Base-by-base conservation (phyloP, 768 basidiomycete genomes). In the Gloeostereum incarnatum region DNA sequence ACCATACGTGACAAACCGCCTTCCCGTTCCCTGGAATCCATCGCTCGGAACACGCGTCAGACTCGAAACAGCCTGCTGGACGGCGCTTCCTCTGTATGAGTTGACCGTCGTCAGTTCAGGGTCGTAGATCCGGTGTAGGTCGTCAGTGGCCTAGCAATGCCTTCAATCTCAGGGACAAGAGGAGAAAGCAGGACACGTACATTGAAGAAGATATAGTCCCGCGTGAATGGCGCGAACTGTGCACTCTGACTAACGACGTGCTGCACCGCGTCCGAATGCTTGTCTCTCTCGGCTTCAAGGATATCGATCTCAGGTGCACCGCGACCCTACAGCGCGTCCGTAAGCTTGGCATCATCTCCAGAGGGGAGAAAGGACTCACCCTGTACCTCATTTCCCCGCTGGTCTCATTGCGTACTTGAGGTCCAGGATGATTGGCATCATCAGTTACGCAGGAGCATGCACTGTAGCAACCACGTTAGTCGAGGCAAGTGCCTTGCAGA, bases 241-340 rank as follows among this genome's bases (percentile, higher is more conserved):
- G 71, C 75, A 2, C 73, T 76, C 58, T 87, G 85, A n/a, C 82
- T 86, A 6, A 78, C 78, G 36, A 73, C 69, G 41, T n/a, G n/a
- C n/a, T 71, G 72, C 16, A 71, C 81, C 1, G 47, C 31, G 9
- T 44, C 40, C 40, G 45, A 38, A 32, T 53, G 51, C 43, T 81
- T 81, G 62, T 79, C 73, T 50, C 66, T 68, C 52, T 85, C 78
- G 0, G 79, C 81, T 57, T 91, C 86, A 42, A 89, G 66, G 41
- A 89, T 66, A 55, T 90, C 87, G 50, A 91, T 87, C 57, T 91
- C 85, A 3, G 86, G 86, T 0, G 82, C 76, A 3, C 79, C 78
- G 34, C 87, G 78, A 8, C 87, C n/a, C 86, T 23, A 59, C 50
- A 11, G 43, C 49, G 32, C 8, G 8, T 8, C 8, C 14, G 14